These are phyloP conservation scores for Fusarium solani-melongenae DNA, from an alignment of 2,329 filamentous ascomycete genomes.

Conservation along the genomic window DNA sequence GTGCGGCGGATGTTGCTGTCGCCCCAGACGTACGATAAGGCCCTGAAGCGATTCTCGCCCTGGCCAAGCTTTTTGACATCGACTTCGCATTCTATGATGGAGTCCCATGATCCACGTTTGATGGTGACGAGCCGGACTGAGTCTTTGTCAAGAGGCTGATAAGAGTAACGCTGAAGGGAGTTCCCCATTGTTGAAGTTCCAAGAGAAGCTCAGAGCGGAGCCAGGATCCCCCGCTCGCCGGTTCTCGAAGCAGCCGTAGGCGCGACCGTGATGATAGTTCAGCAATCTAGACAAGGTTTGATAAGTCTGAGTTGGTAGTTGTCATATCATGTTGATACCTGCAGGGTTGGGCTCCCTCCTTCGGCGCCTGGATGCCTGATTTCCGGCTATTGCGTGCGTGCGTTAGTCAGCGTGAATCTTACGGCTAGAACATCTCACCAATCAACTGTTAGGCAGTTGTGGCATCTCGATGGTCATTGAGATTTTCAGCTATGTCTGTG, in stretches of 20 bases:
- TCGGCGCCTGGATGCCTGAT: too few species aligned
- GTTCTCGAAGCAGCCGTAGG: neutral
- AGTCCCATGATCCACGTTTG: neutral
- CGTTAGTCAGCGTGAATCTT: too few species aligned
- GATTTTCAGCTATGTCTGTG: too few species aligned
- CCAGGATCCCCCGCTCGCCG: neutral
- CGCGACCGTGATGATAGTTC: neutral
- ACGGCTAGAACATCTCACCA: too few species aligned
- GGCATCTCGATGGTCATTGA: too few species aligned
- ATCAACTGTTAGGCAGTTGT: too few species aligned
- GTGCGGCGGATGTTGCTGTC: neutral
- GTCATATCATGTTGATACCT: neutral
- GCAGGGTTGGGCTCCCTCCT: too few species aligned
- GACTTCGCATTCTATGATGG: neutral
- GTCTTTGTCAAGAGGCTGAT: neutral
- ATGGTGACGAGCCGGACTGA: neutral
- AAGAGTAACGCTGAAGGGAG: neutral
- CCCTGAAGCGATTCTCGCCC: neutral
- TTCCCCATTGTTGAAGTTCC: neutral
- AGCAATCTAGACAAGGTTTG: neutral
- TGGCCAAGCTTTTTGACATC: accelerated
- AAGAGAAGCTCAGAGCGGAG: neutral
- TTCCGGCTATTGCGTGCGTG: neutral
- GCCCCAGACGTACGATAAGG: neutral
- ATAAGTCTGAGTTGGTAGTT: neutral